phyloP scores from a whole-genome alignment of 75 land plant species.

The Isoetes taiwanensis region DNA sequence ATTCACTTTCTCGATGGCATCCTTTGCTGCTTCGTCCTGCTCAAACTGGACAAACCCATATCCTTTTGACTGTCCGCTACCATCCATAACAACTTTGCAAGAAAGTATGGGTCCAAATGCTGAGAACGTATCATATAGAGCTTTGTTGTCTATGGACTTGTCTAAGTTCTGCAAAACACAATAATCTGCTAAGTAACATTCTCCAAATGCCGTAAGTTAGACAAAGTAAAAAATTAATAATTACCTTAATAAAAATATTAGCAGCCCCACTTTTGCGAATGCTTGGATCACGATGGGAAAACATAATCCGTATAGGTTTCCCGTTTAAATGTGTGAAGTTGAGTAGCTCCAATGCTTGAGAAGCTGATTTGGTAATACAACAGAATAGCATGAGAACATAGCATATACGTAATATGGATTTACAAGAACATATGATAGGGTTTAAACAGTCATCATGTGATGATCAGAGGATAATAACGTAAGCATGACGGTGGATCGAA shows the following conservation, averaged over 20 bases:
- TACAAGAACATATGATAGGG: not conserved
- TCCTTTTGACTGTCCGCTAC: constrained; percentile 1
- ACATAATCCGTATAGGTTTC: constrained; percentile 13
- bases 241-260: constrained; percentile 13
- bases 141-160: constrained; percentile 5
- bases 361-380: constrained; percentile 23
- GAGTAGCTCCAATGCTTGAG: constrained; percentile 51
- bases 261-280: constrained; percentile 8
- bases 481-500: not conserved
- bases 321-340: constrained; percentile 59
- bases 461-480: not conserved
- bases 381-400: not conserved
- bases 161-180: not conserved
- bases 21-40: not conserved
- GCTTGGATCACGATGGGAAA: constrained; percentile 5
- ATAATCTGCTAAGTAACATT: too few species aligned
- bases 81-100: not conserved
- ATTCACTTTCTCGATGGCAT: constrained; percentile 4
- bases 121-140: not conserved
- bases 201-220: too few species aligned
- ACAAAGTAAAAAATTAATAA: too few species aligned
- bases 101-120: not conserved
- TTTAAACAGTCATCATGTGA: not conserved
- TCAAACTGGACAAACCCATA: constrained; percentile 6
- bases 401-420: too few species aligned